phyloP scores from a whole-genome alignment of 495 filamentous ascomycete genomes.

The Podospora tetraspora region DNA sequence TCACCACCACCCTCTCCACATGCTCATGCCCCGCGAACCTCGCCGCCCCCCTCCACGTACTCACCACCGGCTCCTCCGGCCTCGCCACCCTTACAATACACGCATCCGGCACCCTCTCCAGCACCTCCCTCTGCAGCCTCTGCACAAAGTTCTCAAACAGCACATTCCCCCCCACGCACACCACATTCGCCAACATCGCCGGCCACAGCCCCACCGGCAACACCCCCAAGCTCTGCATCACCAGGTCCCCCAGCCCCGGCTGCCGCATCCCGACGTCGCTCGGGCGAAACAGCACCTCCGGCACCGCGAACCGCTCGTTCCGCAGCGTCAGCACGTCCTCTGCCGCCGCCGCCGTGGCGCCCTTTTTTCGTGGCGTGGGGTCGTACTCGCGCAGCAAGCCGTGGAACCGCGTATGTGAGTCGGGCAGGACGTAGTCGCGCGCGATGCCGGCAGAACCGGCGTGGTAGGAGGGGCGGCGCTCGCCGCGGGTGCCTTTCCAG shows the following conservation, averaged over 20 bases:
- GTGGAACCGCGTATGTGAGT: constrained; percentile 70
- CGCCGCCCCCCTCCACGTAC: constrained; percentile 79
- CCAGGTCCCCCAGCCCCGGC: constrained; percentile 71
- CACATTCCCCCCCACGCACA: constrained; percentile 84
- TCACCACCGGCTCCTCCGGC: constrained; percentile 70
- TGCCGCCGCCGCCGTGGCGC: constrained; percentile 46
- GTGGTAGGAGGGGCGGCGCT: constrained; percentile 38
- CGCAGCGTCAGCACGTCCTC: constrained; percentile 84
- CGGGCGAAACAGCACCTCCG: constrained; percentile 84
- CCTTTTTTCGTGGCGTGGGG: constrained; percentile 57
- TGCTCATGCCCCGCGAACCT: constrained; percentile 64
- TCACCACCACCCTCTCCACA: constrained; percentile 61
- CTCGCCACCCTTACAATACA: constrained; percentile 68
- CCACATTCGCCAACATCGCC: constrained; percentile 75
- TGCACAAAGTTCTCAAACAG: constrained; percentile 76
- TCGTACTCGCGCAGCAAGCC: constrained; percentile 77
- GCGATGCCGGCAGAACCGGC: constrained; percentile 61
- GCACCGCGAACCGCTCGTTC: constrained; percentile 87
- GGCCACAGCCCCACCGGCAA: constrained; percentile 74
- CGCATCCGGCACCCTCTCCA: constrained; percentile 67
- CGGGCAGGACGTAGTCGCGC: constrained; percentile 88
- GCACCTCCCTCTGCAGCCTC: constrained; percentile 72
- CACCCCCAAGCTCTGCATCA: constrained; percentile 72
- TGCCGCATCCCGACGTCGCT: constrained; percentile 82
- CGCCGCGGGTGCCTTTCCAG: constrained; percentile 72